These are phyloP conservation scores for Pulveroboletus sp. DNA, from an alignment of 768 basidiomycete genomes.

Conservation along the genomic window DNA sequence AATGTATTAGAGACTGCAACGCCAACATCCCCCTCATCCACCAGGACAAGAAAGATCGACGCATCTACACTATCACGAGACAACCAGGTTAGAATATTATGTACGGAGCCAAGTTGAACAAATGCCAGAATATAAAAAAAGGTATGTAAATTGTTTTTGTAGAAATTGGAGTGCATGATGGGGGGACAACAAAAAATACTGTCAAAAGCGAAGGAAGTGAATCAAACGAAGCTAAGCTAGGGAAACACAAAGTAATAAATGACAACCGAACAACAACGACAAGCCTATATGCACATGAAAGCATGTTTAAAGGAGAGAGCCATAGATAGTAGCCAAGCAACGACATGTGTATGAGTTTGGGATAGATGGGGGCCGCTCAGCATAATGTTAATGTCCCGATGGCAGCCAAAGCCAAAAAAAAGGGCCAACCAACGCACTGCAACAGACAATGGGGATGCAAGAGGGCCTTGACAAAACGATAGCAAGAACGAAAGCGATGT, in stretches of 20 bases:
- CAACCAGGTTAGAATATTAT: conserved; percentile 31
- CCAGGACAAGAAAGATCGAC: conserved; percentile 4
- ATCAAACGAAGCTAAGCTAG: conserved; percentile 9
- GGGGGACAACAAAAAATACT: conserved; percentile 9
- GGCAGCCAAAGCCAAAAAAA: conserved; percentile 8
- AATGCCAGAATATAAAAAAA: conserved; percentile 18
- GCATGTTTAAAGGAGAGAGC: conserved; percentile 18
- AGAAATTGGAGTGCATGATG: conserved; percentile 14
- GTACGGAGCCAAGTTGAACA: conserved; percentile 23
- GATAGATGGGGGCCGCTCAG: conserved; percentile 19
- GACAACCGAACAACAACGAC: conserved; percentile 20
- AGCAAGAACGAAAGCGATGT: conserved; percentile 30
- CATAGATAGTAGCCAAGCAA: conserved; percentile 31
- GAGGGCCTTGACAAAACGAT: conserved; percentile 25
- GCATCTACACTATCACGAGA: conserved; percentile 28
- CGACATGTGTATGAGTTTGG: conserved; percentile 13
- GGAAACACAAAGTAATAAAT: conserved; percentile 25
- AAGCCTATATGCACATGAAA: conserved; percentile 28
- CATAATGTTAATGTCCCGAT: conserved; percentile 29
- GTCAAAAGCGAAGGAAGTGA: conserved; percentile 5
- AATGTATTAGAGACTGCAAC: conserved; percentile 33
- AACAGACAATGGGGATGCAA: conserved; percentile 15
- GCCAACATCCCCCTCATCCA: not conserved
- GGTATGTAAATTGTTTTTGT: conserved; percentile 12
- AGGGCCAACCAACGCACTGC: conserved; percentile 11